Percentiles rank a stretch among this genome's conserved stretches.
phyloP scores from a whole-genome alignment of 768 basidiomycete species.

The Tulasnella sp. region DNA sequence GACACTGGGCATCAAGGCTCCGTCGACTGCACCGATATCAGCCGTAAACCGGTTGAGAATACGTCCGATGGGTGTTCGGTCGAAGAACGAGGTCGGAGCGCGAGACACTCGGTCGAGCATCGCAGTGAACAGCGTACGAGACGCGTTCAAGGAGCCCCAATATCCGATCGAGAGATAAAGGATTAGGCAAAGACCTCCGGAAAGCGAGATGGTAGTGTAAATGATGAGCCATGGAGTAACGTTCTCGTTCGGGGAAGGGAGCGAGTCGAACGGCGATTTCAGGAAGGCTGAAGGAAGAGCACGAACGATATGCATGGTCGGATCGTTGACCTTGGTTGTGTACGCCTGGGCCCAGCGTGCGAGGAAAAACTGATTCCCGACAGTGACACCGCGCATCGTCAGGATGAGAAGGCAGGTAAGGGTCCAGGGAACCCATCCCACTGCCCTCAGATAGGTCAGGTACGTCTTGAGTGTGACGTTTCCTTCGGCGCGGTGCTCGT shows the following conservation, averaged over 20 bases:
- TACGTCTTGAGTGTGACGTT: slow-evolving; percentile 58
- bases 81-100: slow-evolving; percentile 67
- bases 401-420: slow-evolving; percentile 53
- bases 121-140: slow-evolving; percentile 48
- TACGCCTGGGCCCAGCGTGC: slow-evolving; percentile 70
- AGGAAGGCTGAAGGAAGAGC: not conserved
- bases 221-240: slow-evolving; percentile 64
- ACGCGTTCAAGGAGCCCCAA: slow-evolving; percentile 64
- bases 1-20: slow-evolving; percentile 54
- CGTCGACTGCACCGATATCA: slow-evolving; percentile 72
- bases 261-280: slow-evolving; percentile 21
- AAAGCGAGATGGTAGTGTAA: slow-evolving; percentile 58
- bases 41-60: slow-evolving; percentile 76
- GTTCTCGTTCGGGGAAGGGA: slow-evolving; percentile 57
- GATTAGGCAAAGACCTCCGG: slow-evolving; percentile 52
- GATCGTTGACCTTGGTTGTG: not conserved
- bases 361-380: slow-evolving; percentile 51
- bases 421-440: slow-evolving; percentile 54
- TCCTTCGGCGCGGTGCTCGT: slow-evolving; percentile 63
- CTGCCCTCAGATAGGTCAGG: slow-evolving; percentile 58
- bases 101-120: slow-evolving; percentile 54
- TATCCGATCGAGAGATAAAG: slow-evolving; percentile 59
- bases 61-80: slow-evolving; percentile 68
- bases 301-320: not conserved
- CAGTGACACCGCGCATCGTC: slow-evolving; percentile 50